These are phyloP conservation scores for Populus hybrid DNA, from an alignment of 441 rosid genomes.

Conservation along the genomic window DNA sequence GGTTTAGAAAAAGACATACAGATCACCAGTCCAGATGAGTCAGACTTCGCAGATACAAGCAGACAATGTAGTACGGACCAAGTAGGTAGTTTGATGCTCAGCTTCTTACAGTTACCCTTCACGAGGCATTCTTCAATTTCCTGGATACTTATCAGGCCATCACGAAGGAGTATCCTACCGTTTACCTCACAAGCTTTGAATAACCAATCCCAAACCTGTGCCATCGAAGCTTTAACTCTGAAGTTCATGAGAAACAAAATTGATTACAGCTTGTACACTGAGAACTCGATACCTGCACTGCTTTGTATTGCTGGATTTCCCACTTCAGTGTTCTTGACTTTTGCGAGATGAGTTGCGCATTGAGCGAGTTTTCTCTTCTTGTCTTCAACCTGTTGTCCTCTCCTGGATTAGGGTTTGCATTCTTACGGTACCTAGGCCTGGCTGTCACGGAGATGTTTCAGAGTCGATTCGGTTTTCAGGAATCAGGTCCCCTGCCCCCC, in stretches of 20 bases:
- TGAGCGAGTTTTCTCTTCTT: constrained; percentile 43
- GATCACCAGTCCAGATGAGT: constrained; percentile 65
- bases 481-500: neutral
- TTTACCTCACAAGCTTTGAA: constrained; percentile 82
- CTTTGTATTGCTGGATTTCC: constrained; percentile 58
- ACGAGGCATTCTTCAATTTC: constrained; percentile 65
- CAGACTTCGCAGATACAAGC: constrained; percentile 59
- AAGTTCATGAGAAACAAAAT: neutral
- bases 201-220: constrained; percentile 89
- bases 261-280: neutral
- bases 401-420: constrained; percentile 27
- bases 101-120: constrained; percentile 61
- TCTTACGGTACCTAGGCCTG: constrained; percentile 73
- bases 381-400: constrained; percentile 35
- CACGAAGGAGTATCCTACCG: constrained; percentile 60
- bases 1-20: constrained; percentile 41
- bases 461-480: constrained; percentile 4
- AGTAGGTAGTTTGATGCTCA: constrained; percentile 57
- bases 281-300: constrained; percentile 53
- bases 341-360: constrained; percentile 46
- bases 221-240: constrained; percentile 1
- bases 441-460: constrained; percentile 42
- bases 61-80: constrained; percentile 78
- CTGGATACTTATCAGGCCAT: constrained; percentile 51
- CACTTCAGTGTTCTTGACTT: constrained; percentile 53